Evolutionary conservation across 2,329 filamentous ascomycete species (phyloP), one percentile per base, ranked within the genome.

Genomic region (Fusarium dimerum): DNA sequence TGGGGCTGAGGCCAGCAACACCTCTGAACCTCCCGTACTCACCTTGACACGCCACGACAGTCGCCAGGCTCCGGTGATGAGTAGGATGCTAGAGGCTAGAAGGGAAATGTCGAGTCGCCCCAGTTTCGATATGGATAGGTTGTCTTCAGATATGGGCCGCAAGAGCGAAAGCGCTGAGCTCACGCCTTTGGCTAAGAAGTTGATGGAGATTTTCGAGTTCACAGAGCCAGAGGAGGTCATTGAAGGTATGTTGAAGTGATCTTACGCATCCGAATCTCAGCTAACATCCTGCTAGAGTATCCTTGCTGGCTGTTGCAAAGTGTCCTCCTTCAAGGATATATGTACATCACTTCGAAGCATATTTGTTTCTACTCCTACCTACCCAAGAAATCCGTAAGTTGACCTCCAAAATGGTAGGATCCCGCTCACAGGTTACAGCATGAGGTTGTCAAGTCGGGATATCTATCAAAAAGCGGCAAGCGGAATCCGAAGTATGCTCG

Each of bases 331-430:
- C 92, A 97, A 68, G 94, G 94, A 6, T 97, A 94, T 69, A 87
- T 99, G 81, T 97, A 97, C 73, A 90, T 99, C 66, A 97, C 94
- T 0, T 80, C 88, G 55, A 89, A 87, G 63, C 94, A 99, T 68
- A 89, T 97, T 55, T 97, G 92, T 73, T 99, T 97, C 71, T 97
- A 97, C 68, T 92, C 94, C 39, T 97, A 97, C 68, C 81, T 97
- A n/a, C 92, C 92, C 7, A 95, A 92, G 77, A 96, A 94, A 78
- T 85, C 88, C 47, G 88, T 89, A 78, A 72, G 86, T 66, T 18
- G 17, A 40, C 10, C 17, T 16, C 13, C 39, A 16, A 40, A 40
- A 18, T 16, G 8, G 7, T 2, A 32, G 16, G 1, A 44, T 7
- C 2, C 10, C 16, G 45, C 63, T 69, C n/a, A 68, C 38, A 30